Conservation (phyloP, 2,329 filamentous ascomycete species). For the Simplicillium aogashimaense region DNA sequence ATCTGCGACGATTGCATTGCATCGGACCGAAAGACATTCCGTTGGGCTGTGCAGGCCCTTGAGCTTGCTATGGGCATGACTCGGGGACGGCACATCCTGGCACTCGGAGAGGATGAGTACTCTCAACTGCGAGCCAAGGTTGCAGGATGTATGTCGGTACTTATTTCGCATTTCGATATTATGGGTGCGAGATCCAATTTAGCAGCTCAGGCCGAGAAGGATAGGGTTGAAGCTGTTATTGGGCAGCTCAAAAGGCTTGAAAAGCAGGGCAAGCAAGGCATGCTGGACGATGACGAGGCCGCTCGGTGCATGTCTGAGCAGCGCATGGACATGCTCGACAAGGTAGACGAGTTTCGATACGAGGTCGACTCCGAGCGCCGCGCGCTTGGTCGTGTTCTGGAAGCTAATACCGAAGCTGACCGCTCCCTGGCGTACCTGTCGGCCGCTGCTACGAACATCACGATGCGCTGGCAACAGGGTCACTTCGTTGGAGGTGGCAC, state of each 20-base stretch:
- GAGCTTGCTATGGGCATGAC: constrained; percentile 99
- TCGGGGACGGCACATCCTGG: constrained; percentile 83
- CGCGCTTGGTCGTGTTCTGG: constrained; percentile 79
- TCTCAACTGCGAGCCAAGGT: constrained; percentile 75
- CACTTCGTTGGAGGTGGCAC: constrained; percentile 95
- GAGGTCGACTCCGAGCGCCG: constrained; percentile 78
- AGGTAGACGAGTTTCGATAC: constrained; percentile 69
- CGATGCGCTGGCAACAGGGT: constrained; percentile 96
- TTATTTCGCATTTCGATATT: constrained; percentile 98
- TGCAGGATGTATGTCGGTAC: constrained; percentile 89
- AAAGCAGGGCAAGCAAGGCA: constrained; percentile 61
- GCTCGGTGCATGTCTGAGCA: constrained; percentile 63
- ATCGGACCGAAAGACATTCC: constrained; percentile 89
- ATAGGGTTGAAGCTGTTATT: constrained; percentile 70
- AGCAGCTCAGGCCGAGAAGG: constrained; percentile 88
- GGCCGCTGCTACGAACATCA: constrained; percentile 89
- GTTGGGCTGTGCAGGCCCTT: constrained; percentile 90
- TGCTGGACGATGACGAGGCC: constrained; percentile 77
- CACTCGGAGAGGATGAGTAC: constrained; percentile 82
- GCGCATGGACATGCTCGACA: constrained; percentile 61
- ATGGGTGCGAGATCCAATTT: constrained; percentile 92
- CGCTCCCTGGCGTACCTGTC: constrained; percentile 89
- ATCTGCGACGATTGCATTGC: constrained; percentile 95
- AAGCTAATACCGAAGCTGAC: constrained; percentile 92
- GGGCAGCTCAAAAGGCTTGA: constrained; percentile 71